Evolutionary conservation across 2,329 filamentous ascomycete genomes (phyloP), one percentile per base, ranked within the genome.

Genomic region (Endoconidiophora polonica): DNA sequence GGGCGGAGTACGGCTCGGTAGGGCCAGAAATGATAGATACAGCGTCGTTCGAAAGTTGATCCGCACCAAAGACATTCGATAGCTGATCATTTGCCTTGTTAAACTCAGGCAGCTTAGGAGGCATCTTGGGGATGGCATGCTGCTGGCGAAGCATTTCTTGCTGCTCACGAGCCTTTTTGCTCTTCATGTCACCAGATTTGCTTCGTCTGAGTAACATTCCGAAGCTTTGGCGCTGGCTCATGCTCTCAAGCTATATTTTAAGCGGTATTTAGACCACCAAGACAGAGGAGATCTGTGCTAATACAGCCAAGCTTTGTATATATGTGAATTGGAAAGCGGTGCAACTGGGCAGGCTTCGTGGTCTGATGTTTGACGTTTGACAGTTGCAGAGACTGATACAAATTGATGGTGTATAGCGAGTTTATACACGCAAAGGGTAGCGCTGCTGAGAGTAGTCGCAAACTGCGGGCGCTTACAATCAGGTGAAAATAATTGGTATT

Each of bases 171-270:
- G 67, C 69, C 68, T 78, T 81, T 64, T 72, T 77, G 56, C 68
- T 69, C 57, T 75, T 76, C 52, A 83, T 62, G 56, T 84, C 79
- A 54, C 73, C 74, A 52, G 79, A 83, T 61, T 83, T 83, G 61
- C 74, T 74, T 57, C 80, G 76, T 64, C 78, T 73, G 55, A 83
- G 71, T 60, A 84, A 73, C 65, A 74, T 73, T 59, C 70, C 69
- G 65, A 74, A 66, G 59, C 68, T 72, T 56, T 70, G 60, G 49
- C 62, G 59, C 46, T 60, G 58, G 58, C 63, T 66, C 61, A 66
- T 68, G 18, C 46, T 54, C 22, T 33, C 12, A 10, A 10, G 26
- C 12, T 33, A 33, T 5, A 23, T 43, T 10, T 23, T 29, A 3
- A 41, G 23, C 26, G 37, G 33, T 14, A 5, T 22, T 16, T 37